Evolutionary conservation across 768 basidiomycete species (phyloP), one percentile per base, ranked within the genome.

Genomic region (Hirschioporus abietinus): DNA sequence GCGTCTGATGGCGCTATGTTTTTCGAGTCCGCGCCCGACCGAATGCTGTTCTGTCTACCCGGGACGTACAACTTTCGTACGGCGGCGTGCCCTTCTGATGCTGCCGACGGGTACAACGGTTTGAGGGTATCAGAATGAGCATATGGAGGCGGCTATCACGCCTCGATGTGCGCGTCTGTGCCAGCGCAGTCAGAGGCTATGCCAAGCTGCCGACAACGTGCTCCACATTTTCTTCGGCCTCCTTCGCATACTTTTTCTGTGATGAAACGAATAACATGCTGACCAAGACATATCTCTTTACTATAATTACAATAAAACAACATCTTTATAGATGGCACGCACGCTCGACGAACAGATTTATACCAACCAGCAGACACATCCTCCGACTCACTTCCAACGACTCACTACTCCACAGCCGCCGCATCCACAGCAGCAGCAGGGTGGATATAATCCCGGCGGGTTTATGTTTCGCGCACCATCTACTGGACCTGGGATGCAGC

Each of bases 251-350:
- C 69, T 69, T 63, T 65, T 64, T 66, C 64, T 24, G 24, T 12
- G 7, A 34, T 35, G 18, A 30, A 36, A 20, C n/a, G 18, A 1
- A 30, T 12, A 67, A 15, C 18, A 65, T 5, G 60, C 60, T 61
- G 60, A 61, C 60, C 18, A n/a, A n/a, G n/a, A n/a, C n/a, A n/a
- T n/a, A n/a, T n/a, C n/a, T n/a, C n/a, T n/a, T n/a, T n/a, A n/a
- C n/a, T n/a, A n/a, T n/a, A n/a, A n/a, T n/a, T n/a, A n/a, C n/a
- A n/a, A n/a, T n/a, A n/a, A n/a, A n/a, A n/a, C n/a, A n/a, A n/a
- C n/a, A n/a, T 71, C 63, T 69, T 68, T 74, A 66, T 74, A 90
- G 88, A 90, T 90, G 84, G 87, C 89, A 10, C 80, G 82, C 68
- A 81, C 79, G 18, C 76, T 91, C 15, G 88, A 91, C 72, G 81